Evolutionary conservation across 495 filamentous ascomycete species (phyloP).

Genomic region (Trichoderma parareesei): DNA sequence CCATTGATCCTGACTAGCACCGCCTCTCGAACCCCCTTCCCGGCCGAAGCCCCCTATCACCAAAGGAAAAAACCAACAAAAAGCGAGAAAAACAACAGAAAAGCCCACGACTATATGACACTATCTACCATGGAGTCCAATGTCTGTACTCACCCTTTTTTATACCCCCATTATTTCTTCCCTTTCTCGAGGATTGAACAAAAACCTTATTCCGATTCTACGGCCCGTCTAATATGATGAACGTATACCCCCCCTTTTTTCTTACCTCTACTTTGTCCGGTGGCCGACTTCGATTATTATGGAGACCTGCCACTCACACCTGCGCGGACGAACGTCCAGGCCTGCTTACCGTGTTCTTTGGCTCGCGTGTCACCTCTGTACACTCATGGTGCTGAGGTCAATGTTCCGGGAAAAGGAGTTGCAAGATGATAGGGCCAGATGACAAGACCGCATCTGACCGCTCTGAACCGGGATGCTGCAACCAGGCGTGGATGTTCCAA

Average conservation of each 20-base stretch:
- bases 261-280: not conserved
- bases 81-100: not conserved
- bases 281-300: not conserved
- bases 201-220: not conserved
- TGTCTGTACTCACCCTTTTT: slow-evolving; percentile 1
- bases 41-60: not conserved
- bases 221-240: slow-evolving; percentile 7
- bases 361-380: not conserved
- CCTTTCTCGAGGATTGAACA: not conserved
- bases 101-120: slow-evolving; percentile 10
- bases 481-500: not conserved
- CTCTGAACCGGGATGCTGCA: not conserved
- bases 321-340: not conserved
- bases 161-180: slow-evolving; percentile 2
- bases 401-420: not conserved
- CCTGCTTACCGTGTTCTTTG: slow-evolving; percentile 2
- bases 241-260: not conserved
- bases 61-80: not conserved
- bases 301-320: not conserved
- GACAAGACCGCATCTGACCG: not conserved
- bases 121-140: slow-evolving; percentile 6
- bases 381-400: not conserved
- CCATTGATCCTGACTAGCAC: not conserved
- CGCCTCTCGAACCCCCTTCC: not conserved
- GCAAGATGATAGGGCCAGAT: not conserved